Evolutionary conservation across 1,284 basidiomycete genomes (phyloP).

Genomic region (Sporisorium reilianum): DNA sequence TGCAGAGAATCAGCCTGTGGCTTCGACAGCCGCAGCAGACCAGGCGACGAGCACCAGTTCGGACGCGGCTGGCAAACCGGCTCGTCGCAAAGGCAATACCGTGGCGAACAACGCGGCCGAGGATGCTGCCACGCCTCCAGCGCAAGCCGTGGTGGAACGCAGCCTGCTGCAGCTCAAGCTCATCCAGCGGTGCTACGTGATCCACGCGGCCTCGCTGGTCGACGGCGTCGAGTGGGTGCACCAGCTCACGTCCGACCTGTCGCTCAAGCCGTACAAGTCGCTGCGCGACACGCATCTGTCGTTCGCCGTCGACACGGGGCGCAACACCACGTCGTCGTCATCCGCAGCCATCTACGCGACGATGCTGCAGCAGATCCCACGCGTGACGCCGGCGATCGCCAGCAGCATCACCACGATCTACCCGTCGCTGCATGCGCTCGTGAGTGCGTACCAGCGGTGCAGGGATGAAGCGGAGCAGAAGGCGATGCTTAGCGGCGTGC

Average conservation of each 20-base stretch:
- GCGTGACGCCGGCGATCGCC: constrained; percentile 41
- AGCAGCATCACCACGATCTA: constrained; percentile 36
- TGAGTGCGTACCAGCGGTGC: constrained; percentile 29
- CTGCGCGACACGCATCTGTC: constrained; percentile 44
- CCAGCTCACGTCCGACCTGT: constrained; percentile 38
- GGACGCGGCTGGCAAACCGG: constrained; percentile 5
- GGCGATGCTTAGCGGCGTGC: constrained; percentile 15
- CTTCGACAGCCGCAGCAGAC: neutral
- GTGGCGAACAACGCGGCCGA: neutral
- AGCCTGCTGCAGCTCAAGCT: constrained; percentile 46
- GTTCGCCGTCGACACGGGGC: constrained; percentile 43
- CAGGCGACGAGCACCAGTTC: neutral
- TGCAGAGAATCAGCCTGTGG: constrained; percentile 10
- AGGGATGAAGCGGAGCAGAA: constrained; percentile 16
- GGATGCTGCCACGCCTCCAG: constrained; percentile 2
- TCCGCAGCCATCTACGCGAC: constrained; percentile 20
- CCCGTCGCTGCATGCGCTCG: constrained; percentile 23
- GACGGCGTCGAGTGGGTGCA: constrained; percentile 48
- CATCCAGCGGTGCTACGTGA: constrained; percentile 41
- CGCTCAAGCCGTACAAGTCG: constrained; percentile 46
- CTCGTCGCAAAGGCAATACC: constrained; percentile 18
- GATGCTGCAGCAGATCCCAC: constrained; percentile 51
- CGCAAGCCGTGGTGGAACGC: constrained; percentile 20
- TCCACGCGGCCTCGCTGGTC: constrained; percentile 36
- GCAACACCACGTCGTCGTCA: constrained; percentile 35